phyloP scores from a whole-genome alignment of 2,329 filamentous ascomycete species.

The Myrmaecium sp. region DNA sequence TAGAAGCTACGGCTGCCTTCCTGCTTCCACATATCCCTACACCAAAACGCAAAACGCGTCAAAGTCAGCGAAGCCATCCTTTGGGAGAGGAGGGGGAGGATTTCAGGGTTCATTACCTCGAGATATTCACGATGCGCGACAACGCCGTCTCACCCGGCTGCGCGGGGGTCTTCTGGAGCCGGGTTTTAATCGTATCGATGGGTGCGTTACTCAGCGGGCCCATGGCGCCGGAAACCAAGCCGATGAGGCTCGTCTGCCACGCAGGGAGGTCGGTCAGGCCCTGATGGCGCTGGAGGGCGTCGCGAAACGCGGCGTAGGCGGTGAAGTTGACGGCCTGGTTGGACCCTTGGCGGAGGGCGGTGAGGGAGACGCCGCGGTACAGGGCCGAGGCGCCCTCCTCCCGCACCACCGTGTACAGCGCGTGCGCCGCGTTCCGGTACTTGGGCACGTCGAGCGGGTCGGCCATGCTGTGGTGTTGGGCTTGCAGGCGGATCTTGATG shows the following conservation, averaged over 20 bases:
- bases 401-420: constrained; percentile 69
- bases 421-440: constrained; percentile 83
- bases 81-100: constrained; percentile 29
- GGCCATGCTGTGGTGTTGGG: constrained; percentile 94
- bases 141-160: constrained; percentile 67
- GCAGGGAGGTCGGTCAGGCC: constrained; percentile 59
- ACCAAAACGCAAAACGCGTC: no score
- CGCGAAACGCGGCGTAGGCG: constrained; percentile 87
- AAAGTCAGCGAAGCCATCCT: no score
- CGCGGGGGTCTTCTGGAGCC: constrained; percentile 78
- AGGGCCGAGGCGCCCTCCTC: constrained; percentile 81
- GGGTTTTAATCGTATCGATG: constrained; percentile 97
- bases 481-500: constrained; percentile 94
- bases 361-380: constrained; percentile 86
- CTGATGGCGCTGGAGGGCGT: constrained; percentile 54
- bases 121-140: constrained; percentile 61
- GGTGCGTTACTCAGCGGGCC: constrained; percentile 92
- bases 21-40: constrained; percentile 45
- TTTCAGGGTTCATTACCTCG: constrained; percentile 23
- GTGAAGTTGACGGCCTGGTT: constrained; percentile 97
- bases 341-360: constrained; percentile 80
- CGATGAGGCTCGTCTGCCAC: constrained; percentile 84
- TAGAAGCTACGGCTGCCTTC: constrained; percentile 93
- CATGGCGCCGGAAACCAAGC: constrained; percentile 82
- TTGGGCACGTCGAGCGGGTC: constrained; percentile 93